Percentiles rank a stretch among this genome's conserved stretches.
phyloP scores from a whole-genome alignment of 75 land plant genomes.

The Cryptomeria japonica region DNA sequence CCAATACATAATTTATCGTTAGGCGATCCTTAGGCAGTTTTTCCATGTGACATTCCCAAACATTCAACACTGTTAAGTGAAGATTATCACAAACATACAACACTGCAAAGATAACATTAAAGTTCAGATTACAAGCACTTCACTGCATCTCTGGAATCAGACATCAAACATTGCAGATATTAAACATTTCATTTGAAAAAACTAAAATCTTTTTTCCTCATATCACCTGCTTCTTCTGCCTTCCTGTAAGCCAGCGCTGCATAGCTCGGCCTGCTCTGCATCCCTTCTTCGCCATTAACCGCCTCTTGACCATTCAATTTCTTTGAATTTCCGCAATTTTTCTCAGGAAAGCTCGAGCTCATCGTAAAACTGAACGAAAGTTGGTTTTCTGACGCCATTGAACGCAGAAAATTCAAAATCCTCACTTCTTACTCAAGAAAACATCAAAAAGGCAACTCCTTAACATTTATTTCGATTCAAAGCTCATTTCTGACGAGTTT shows the following conservation, averaged over 20 bases:
- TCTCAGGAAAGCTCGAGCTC: not conserved
- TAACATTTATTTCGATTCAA: not conserved
- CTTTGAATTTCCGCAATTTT: not conserved
- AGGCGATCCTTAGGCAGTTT: no score
- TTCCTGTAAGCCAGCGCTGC: slow-evolving; percentile 26
- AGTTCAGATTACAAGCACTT: not conserved
- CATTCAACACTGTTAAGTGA: no score
- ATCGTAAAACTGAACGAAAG: not conserved
- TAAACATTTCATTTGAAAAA: not conserved
- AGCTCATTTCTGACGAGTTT: not conserved
- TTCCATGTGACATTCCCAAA: no score
- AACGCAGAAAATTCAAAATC: not conserved
- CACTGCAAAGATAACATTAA: no score
- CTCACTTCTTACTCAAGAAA: not conserved
- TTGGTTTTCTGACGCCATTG: slow-evolving; percentile 1
- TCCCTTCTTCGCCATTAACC: not conserved
- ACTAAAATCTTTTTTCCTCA: not conserved
- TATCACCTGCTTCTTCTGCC: slow-evolving; percentile 35
- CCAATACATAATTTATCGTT: no score
- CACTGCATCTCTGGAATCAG: not conserved
- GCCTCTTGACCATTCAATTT: not conserved
- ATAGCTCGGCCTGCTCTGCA: slow-evolving; percentile 7
- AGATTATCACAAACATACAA: no score
- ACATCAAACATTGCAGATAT: no score
- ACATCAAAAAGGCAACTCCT: not conserved